phyloP scores from a whole-genome alignment of 106 monocot species.

The Hemerocallis citrina region DNA sequence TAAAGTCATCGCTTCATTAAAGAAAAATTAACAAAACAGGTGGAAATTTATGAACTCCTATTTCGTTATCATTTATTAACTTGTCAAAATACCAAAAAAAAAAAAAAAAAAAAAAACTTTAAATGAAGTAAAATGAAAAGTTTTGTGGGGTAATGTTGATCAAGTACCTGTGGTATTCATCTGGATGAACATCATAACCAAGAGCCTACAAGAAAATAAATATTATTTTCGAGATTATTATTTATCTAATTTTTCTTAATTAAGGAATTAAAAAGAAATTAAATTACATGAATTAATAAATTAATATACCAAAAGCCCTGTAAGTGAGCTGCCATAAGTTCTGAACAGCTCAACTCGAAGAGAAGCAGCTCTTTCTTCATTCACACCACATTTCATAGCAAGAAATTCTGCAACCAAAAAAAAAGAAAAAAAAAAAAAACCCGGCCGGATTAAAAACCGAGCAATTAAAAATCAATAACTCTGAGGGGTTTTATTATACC shows the following conservation, averaged over 20 bases:
- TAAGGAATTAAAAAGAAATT: background rate
- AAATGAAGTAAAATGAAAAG: no score
- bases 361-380: conserved; percentile 30
- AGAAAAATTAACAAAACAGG: no score
- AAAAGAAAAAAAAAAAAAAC: no score
- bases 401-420: conserved; percentile 43
- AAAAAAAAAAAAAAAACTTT: no score
- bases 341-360: conserved; percentile 76
- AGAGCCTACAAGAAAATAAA: conserved; percentile 32
- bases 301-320: conserved; percentile 55
- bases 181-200: conserved; percentile 75
- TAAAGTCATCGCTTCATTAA: no score
- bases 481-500: no score
- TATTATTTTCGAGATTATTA: background rate
- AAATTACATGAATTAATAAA: background rate
- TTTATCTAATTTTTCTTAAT: background rate
- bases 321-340: conserved; percentile 67
- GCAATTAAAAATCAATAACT: no score
- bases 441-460: no score
- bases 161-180: conserved; percentile 79
- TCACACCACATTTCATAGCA: conserved; percentile 28
- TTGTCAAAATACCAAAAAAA: no score
- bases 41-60: no score
- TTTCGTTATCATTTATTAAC: no score
- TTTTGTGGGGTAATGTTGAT: background rate